A percentile compares a stretch with the other conserved stretches of the same genome.
phyloP scores from a whole-genome alignment of 768 basidiomycete genomes.

The Kwoniella botswanensis region DNA sequence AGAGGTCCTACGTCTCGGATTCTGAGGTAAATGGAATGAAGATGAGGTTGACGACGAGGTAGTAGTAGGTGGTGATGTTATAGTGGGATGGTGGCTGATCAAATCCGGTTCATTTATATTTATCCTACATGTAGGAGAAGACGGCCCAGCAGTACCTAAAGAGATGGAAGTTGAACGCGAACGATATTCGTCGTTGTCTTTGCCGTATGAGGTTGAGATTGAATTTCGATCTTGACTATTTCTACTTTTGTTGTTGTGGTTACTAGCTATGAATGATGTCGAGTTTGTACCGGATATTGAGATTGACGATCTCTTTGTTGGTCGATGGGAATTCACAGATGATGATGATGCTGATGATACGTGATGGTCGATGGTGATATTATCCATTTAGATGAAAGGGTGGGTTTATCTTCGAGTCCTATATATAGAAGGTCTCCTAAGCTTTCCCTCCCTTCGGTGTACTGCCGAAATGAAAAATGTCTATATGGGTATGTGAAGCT shows the following conservation, averaged over 20 bases:
- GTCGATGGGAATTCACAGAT: slow-evolving; percentile 8
- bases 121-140: not conserved
- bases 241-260: not conserved
- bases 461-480: not conserved
- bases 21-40: slow-evolving; percentile 4
- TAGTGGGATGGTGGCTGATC: not conserved
- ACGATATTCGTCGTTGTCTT: not conserved
- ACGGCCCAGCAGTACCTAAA: not conserved
- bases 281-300: slow-evolving; percentile 3
- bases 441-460: not conserved
- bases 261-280: not conserved
- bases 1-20: slow-evolving; percentile 8
- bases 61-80: slow-evolving; percentile 5
- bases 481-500: not conserved
- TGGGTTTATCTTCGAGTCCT: not conserved
- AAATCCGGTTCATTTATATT: slow-evolving; percentile 1
- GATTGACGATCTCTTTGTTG: slow-evolving; percentile 3
- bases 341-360: not conserved
- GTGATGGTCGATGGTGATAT: not conserved
- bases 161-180: slow-evolving; percentile 7
- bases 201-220: not conserved
- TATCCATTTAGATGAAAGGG: slow-evolving; percentile 16
- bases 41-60: slow-evolving; percentile 10
- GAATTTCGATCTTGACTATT: not conserved
- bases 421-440: not conserved